Percentiles rank a stretch among this genome's conserved stretches.
Conservation (phyloP, 345 rosid species). For the Salix koriyanagi region DNA sequence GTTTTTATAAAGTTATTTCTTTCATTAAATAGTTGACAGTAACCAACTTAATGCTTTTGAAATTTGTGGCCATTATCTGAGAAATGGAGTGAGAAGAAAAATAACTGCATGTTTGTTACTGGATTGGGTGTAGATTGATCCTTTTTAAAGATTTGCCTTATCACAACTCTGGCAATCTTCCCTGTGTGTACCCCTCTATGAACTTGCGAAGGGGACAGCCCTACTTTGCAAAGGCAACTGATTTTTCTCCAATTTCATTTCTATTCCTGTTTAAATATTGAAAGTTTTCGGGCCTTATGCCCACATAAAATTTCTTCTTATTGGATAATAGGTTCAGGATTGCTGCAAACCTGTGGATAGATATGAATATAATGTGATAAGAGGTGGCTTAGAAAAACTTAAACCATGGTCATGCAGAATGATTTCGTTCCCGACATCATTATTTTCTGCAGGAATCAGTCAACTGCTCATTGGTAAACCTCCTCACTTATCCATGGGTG, state of each 20-base stretch:
- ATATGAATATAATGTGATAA: not conserved
- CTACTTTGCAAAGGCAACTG: not conserved
- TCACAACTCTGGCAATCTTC: no score
- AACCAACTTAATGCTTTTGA: not conserved
- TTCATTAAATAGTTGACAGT: not conserved
- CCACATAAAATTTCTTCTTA: not conserved
- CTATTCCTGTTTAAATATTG: not conserved
- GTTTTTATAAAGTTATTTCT: not conserved
- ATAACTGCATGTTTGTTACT: not conserved
- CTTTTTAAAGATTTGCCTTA: not conserved
- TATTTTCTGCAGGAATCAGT: slow-evolving; percentile 56
- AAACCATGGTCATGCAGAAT: not conserved
- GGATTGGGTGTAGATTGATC: not conserved
- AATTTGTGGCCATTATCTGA: no score
- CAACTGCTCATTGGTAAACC: slow-evolving; percentile 60
- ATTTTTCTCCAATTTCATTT: not conserved
- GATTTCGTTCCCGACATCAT: not conserved
- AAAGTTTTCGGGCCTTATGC: not conserved
- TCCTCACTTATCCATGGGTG: slow-evolving; percentile 91
- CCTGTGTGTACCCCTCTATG: no score
- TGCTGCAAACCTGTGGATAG: not conserved
- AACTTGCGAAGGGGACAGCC: not conserved
- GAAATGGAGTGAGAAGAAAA: no score
- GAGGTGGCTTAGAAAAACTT: not conserved
- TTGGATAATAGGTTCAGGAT: not conserved